A percentile compares a stretch with the other conserved stretches of the same genome.
These are phyloP conservation scores for Tetraselmis chui DNA, from an alignment of 139 green algal genomes.

Conservation along the genomic window DNA sequence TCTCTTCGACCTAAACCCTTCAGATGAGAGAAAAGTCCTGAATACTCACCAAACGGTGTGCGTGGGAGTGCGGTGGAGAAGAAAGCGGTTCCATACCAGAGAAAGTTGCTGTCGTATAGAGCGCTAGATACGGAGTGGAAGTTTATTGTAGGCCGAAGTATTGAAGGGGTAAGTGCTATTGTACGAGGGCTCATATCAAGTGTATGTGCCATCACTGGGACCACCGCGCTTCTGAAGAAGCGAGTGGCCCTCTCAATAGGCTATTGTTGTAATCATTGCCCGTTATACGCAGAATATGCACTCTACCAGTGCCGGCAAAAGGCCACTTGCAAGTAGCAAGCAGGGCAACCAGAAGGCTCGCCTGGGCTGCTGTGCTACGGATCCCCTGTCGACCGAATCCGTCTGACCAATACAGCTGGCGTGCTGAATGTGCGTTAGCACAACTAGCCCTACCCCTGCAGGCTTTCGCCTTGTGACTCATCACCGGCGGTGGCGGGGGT, in stretches of 20 bases:
- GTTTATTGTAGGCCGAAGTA: no score
- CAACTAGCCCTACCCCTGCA: background rate
- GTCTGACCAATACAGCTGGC: background rate
- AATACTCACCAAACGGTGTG: no score
- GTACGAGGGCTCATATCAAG: background rate
- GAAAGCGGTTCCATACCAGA: no score
- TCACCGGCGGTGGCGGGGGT: background rate
- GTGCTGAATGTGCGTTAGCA: background rate
- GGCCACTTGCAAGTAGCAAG: background rate
- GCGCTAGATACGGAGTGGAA: no score
- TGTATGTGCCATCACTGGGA: background rate
- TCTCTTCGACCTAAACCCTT: no score
- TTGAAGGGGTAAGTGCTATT: background rate
- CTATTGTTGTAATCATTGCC: background rate
- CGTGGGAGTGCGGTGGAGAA: no score
- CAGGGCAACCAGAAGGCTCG: no score
- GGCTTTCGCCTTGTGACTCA: background rate
- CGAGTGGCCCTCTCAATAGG: background rate
- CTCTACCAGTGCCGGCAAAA: background rate
- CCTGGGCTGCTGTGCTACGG: no score
- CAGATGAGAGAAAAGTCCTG: no score
- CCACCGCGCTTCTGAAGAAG: background rate
- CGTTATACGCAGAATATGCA: background rate
- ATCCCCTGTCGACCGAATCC: background rate
- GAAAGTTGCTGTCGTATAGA: no score